These are phyloP conservation scores for Botryotinia globosa DNA, from an alignment of 2,329 filamentous ascomycete species.

Conservation along the genomic window DNA sequence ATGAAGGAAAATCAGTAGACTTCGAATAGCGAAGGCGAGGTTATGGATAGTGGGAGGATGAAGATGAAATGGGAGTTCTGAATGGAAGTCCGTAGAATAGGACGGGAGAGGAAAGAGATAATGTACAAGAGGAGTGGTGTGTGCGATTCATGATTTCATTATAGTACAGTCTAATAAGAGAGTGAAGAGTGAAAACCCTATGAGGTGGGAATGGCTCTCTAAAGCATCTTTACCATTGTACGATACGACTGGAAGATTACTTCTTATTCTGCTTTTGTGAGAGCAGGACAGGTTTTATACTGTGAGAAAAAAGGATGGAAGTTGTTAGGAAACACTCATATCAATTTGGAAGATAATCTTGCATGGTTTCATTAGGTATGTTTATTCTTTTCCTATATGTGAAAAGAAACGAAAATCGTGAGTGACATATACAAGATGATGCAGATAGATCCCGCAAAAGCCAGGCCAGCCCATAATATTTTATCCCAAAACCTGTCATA, in stretches of 20 bases:
- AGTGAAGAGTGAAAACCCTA: neutral
- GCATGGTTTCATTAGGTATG: slow-evolving; percentile 16
- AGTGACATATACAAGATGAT: slow-evolving; percentile 19
- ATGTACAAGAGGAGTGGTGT: neutral
- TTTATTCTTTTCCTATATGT: slow-evolving; percentile 9
- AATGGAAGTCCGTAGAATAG: neutral
- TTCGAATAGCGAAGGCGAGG: neutral
- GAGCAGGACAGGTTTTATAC: neutral
- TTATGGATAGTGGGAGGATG: neutral
- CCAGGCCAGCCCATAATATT: slow-evolving; percentile 10
- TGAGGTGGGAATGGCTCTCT: neutral
- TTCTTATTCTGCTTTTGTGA: neutral
- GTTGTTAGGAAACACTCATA: neutral
- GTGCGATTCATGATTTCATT: neutral
- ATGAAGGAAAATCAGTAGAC: neutral
- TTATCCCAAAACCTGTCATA: slow-evolving; percentile 14
- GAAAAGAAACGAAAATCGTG: slow-evolving; percentile 12
- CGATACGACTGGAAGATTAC: neutral
- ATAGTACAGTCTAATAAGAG: neutral
- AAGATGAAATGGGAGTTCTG: neutral
- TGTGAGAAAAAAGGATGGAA: neutral
- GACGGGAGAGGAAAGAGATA: neutral
- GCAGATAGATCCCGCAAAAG: slow-evolving; percentile 7
- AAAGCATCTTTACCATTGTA: neutral
- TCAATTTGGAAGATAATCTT: neutral